Evolutionary conservation across 768 basidiomycete genomes (phyloP).

Genomic region (Tricholoma terreum): DNA sequence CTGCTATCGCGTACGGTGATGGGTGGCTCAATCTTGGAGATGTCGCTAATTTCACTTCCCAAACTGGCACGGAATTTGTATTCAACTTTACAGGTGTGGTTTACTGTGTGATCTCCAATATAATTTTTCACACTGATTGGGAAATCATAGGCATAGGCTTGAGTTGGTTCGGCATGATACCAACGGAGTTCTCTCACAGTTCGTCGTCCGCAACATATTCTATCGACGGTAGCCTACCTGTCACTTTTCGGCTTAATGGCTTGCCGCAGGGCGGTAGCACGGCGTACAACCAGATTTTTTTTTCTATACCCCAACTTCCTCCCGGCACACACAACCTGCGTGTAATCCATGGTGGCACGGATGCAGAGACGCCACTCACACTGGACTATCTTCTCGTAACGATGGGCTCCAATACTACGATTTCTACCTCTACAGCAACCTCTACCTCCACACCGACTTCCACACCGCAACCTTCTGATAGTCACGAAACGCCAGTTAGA

Average conservation of each 20-base stretch:
- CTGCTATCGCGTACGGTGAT: slow-evolving; percentile 16
- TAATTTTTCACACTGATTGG: too few relatives aligned
- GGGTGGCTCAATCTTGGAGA: slow-evolving; percentile 16
- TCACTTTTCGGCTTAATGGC: slow-evolving; percentile 16
- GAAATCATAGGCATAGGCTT: slow-evolving; percentile 21
- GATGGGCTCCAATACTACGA: neutral
- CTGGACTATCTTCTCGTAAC: slow-evolving; percentile 19
- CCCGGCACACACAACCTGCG: slow-evolving; percentile 18
- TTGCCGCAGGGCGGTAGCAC: slow-evolving; percentile 6
- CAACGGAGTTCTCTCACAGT: slow-evolving; percentile 18
- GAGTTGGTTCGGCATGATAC: slow-evolving; percentile 23
- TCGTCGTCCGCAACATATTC: slow-evolving; percentile 22
- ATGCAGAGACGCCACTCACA: slow-evolving; percentile 19
- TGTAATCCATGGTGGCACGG: slow-evolving; percentile 20
- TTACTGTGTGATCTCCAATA: slow-evolving; percentile 6
- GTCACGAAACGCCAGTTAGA: slow-evolving; percentile 3
- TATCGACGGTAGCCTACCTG: slow-evolving; percentile 21
- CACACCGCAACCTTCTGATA: neutral
- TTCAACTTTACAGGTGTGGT: slow-evolving; percentile 23
- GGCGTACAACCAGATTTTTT: slow-evolving; percentile 18
- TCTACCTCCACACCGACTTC: too few relatives aligned
- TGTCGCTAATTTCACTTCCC: slow-evolving; percentile 14
- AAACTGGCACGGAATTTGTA: slow-evolving; percentile 13
- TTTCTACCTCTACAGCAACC: too few relatives aligned
- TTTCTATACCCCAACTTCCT: slow-evolving; percentile 16